Base-by-base conservation (phyloP, 2,329 filamentous ascomycete species). In the Aspergillus alliaceus region DNA sequence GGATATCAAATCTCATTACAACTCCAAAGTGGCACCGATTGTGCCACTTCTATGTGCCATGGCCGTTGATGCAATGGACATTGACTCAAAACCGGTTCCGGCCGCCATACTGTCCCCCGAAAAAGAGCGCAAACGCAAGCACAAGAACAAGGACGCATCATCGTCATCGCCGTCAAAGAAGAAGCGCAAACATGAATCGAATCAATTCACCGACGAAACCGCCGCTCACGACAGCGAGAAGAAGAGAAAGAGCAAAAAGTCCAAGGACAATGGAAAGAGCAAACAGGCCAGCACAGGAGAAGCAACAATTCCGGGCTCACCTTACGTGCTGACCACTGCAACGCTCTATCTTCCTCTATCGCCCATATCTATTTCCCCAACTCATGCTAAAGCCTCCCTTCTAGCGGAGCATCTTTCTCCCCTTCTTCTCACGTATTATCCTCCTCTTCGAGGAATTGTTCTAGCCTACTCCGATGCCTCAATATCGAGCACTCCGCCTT, bases 311-410 rank as follows among this genome's bases (percentile, higher is more conserved):
- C 50, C 77, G 74, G 61, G 70, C 51, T 90, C 89, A 44, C 90
- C 93, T 15, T 93, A 96, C 76, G 86, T 87, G 71, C 84, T 86
- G 27, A 88, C 93, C 68, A 91, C 89, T 22, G 84, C 91, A 40
- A 93, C 93, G 1, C 84, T 96, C 66, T 87, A 86, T 69, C 77
- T 88, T 57, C 79, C 84, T 5, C 77, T 87, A 54, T 81, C 85
- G 37, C 84, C 85, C 22, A 80, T 85, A 56, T 79, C 77, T 29
- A 77, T 79, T 53, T 77, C 80, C 9, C 78, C 83, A 48, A 73
- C 77, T 22, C 77, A 81, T 63, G 81, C 84, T 9, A 74, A 84
- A 53, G 79, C 83, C 64, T 84, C 83, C 15, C 73, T 87, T 46
- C 81, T 84, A 66, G 83, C 85, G 40, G 82, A 85, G 64, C 82